phyloP scores from a whole-genome alignment of 192 early-diverging fungal species.

The Coemansia sp. region DNA sequence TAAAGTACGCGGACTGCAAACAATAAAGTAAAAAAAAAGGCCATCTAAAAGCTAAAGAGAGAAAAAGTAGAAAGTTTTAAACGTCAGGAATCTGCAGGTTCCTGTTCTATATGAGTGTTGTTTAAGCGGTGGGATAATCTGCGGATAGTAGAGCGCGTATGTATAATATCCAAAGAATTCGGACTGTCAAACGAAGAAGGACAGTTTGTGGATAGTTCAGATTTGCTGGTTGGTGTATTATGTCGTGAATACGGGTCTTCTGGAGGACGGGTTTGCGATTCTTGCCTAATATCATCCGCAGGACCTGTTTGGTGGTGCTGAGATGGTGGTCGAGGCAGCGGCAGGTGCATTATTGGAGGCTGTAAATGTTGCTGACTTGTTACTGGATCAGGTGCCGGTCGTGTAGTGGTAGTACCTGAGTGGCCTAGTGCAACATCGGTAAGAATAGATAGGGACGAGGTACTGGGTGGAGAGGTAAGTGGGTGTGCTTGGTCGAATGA shows the following conservation, averaged over 20 bases:
- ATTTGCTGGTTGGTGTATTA: slow-evolving; percentile 11
- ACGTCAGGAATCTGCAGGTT: slow-evolving; percentile 7
- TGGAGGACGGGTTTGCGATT: slow-evolving; percentile 14
- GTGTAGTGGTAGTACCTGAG: background rate
- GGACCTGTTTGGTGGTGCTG: slow-evolving; percentile 1
- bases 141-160: slow-evolving; percentile 12
- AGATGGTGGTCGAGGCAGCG: slow-evolving; percentile 5
- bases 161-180: slow-evolving; percentile 2
- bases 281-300: slow-evolving; percentile 12
- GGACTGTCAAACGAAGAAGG: slow-evolving; percentile 20
- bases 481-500: slow-evolving; percentile 42
- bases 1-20: background rate
- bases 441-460: slow-evolving; percentile 24
- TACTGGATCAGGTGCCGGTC: background rate
- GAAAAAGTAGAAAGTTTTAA: background rate
- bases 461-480: slow-evolving; percentile 8
- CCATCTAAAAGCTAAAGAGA: background rate
- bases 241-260: slow-evolving; percentile 8
- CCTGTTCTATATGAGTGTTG: slow-evolving; percentile 29
- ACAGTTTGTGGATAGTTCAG: slow-evolving; percentile 10
- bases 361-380: background rate
- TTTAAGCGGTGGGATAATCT: slow-evolving; percentile 18
- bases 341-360: slow-evolving; percentile 7
- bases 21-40: background rate
- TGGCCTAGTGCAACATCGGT: slow-evolving; percentile 26